These are phyloP conservation scores for Prunus davidiana DNA, from an alignment of 306 rosid genomes.

Conservation along the genomic window DNA sequence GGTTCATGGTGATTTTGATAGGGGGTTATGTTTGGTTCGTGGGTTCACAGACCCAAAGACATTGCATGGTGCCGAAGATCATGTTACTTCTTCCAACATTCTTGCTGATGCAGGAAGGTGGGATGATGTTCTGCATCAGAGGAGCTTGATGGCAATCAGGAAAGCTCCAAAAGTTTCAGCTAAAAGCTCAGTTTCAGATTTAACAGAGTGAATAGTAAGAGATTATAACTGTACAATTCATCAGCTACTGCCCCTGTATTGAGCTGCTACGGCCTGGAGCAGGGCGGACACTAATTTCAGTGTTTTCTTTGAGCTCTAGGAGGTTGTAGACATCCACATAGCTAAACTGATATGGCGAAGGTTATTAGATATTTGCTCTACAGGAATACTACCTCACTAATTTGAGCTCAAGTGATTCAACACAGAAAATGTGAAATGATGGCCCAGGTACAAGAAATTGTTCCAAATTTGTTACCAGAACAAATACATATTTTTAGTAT, in stretches of 20 bases:
- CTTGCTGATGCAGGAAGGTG: constrained; percentile 27
- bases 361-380: not conserved
- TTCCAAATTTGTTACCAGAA: too few relatives aligned
- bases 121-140: constrained; percentile 16
- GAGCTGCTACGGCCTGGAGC: not conserved
- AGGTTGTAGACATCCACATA: not conserved
- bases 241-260: not conserved
- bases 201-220: not conserved
- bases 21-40: constrained; percentile 11
- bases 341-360: not conserved
- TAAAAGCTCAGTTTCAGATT: constrained; percentile 7
- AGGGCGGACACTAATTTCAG: not conserved
- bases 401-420: not conserved
- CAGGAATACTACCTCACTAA: not conserved
- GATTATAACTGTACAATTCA: too few relatives aligned
- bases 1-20: constrained; percentile 19
- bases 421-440: not conserved
- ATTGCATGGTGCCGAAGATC: constrained; percentile 14
- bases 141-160: constrained; percentile 16
- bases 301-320: not conserved
- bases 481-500: too few relatives aligned
- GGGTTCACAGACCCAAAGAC: not conserved
- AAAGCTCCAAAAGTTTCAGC: constrained; percentile 10
- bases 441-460: too few relatives aligned
- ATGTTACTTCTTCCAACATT: constrained; percentile 18